Evolutionary conservation across 1,139 yeast genomes (phyloP).

Genomic region (Pichia sp.): DNA sequence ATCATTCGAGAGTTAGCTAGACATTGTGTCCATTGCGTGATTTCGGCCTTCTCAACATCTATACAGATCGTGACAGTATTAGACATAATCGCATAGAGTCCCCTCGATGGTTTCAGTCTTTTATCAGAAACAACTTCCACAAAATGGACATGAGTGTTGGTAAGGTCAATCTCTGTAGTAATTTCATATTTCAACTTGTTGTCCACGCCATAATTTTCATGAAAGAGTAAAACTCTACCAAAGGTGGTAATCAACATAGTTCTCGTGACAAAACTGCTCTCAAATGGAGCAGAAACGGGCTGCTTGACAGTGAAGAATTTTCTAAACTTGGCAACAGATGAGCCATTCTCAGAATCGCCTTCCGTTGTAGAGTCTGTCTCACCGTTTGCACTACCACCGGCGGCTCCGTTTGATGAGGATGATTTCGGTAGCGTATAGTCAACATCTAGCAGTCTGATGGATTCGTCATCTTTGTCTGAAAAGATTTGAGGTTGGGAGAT

Average conservation of each 20-base stretch:
- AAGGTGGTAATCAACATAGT: conserved; percentile 39
- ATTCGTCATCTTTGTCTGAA: conserved; percentile 11
- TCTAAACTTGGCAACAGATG: conserved; percentile 23
- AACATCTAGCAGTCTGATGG: conserved; percentile 21
- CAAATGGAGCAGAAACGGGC: conserved; percentile 2
- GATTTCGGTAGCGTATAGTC: conserved; percentile 15
- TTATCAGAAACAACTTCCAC: conserved; percentile 42
- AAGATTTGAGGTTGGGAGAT: conserved; percentile 5
- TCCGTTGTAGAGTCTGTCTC: conserved; percentile 18
- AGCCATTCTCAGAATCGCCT: conserved; percentile 11
- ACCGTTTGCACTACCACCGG: conserved; percentile 6
- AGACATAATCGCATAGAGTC: conserved; percentile 50
- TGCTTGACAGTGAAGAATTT: conserved; percentile 27
- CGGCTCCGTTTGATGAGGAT: conserved; percentile 19
- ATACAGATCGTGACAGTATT: conserved; percentile 40
- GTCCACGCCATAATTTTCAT: conserved; percentile 22
- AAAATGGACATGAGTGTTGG: conserved; percentile 42
- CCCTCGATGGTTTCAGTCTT: conserved; percentile 30
- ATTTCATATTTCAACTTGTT: conserved; percentile 30
- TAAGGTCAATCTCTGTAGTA: conserved; percentile 42
- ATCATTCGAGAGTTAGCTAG: conserved; percentile 42
- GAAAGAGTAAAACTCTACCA: conserved; percentile 49
- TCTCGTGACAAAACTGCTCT: conserved; percentile 8
- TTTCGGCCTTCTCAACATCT: conserved; percentile 51
- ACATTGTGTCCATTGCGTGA: conserved; percentile 49